A percentile compares a stretch with the other conserved stretches of the same genome.
Conservation (phyloP, 2,329 filamentous ascomycete genomes). For the Pseudogymnoascus sp. region DNA sequence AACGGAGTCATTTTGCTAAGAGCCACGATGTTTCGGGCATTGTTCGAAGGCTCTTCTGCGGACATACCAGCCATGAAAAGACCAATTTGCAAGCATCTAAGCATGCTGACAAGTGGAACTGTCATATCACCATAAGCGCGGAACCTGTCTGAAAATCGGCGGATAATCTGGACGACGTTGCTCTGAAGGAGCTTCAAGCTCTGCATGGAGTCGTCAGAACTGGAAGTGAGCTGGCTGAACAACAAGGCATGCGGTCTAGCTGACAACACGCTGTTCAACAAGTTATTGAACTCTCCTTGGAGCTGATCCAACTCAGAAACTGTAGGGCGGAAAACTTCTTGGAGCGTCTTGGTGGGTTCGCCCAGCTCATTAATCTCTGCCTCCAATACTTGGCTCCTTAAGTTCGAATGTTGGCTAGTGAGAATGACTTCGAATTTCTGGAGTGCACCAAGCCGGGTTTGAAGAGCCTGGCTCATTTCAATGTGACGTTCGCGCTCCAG, state of each 20-base stretch:
- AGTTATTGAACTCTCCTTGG: conserved; percentile 74
- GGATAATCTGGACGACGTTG: conserved; percentile 61
- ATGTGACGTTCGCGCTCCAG: conserved; percentile 56
- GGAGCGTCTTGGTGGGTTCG: conserved; percentile 53
- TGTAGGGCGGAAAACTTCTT: conserved; percentile 63
- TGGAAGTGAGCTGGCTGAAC: conserved; percentile 15
- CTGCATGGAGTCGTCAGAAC: conserved; percentile 15
- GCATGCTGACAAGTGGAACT: conserved; percentile 65
- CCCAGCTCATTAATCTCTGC: conserved; percentile 57
- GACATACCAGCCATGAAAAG: conserved; percentile 48
- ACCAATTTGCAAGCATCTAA: conserved; percentile 71
- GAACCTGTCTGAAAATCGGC: conserved; percentile 61
- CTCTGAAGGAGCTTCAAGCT: conserved; percentile 38
- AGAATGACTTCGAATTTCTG: conserved; percentile 57
- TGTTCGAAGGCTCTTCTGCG: conserved; percentile 9
- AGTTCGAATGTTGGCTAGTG: conserved; percentile 58
- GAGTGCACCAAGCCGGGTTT: conserved; percentile 51
- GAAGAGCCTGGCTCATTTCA: conserved; percentile 48
- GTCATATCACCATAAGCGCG: conserved; percentile 80
- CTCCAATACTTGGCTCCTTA: conserved; percentile 57
- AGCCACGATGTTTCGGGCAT: conserved; percentile 11
- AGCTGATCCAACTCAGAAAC: conserved; percentile 60
- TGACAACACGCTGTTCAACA: conserved; percentile 45
- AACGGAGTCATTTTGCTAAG: conserved; percentile 47
- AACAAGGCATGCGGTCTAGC: conserved; percentile 18